Evolutionary conservation across 306 rosid species (phyloP), one percentile per base, ranked within the genome.

Genomic region (Cicer bijugum): DNA sequence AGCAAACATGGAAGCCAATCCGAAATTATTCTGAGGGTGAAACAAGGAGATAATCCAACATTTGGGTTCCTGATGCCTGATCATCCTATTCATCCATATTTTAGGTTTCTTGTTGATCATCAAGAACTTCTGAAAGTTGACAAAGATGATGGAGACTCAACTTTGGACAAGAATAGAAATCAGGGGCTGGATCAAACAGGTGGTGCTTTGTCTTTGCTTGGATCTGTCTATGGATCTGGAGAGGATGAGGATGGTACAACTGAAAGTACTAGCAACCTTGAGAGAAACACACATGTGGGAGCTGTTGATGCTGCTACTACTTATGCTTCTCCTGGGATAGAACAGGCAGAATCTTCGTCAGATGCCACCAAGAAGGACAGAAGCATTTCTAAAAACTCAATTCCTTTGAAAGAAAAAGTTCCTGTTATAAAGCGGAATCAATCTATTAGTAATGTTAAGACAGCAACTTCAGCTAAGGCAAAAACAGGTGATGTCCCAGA

Each of bases 11-110:
- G 97, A 20, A 86, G 89, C 71, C 97, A 92, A 71, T 86, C 97
- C 12, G 97, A 92, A 82, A 89, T 92, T 71, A 81, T 92, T 80
- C 81, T 92, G 86, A 86, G 97, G 84, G 97, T 92, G 79, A 92
- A 89, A 79, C 97, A 89, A 51, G 97, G 97, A 77, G 93, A 89
- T 83, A 92, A 89, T 82, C 96, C 97, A 56, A 79, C 83, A 48
- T 89, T 92, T 84, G 97, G 97, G 71, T 92, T 92, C 82, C 86
- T 92, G 88, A 89, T 92, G 92, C 97, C 93, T 14, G 84, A 86
- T 81, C 96, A 92, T 82, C 83, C 65, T 76, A 92, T 88, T 69
- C 93, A 92, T 86, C 79, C 85, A 1, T 92, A 92, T 86, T 92
- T 89, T 67, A 90, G 90, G 81, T 89, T 77, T 84, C 93, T 92